These are phyloP conservation scores for Thielaviopsis ethacetica DNA, from an alignment of 2,329 filamentous ascomycete species.

Conservation along the genomic window DNA sequence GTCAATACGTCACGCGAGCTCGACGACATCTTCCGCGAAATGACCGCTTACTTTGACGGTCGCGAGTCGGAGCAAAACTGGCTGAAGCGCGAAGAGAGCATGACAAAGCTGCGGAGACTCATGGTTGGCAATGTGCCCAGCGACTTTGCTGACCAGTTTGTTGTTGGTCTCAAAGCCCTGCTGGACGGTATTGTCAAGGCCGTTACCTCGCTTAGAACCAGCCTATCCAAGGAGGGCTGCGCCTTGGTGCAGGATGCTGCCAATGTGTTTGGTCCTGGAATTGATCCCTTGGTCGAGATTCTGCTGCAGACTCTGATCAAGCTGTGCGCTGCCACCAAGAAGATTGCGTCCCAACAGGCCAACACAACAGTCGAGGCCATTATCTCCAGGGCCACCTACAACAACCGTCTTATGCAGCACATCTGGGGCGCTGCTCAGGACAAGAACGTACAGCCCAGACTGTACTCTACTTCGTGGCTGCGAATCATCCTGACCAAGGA, in stretches of 20 bases:
- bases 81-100: slow-evolving; percentile 68
- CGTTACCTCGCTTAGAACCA: slow-evolving; percentile 69
- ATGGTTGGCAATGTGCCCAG: slow-evolving; percentile 68
- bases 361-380: slow-evolving; percentile 69
- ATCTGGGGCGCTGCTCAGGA: slow-evolving; percentile 70
- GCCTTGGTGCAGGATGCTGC: slow-evolving; percentile 73
- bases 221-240: slow-evolving; percentile 75
- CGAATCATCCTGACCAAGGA: slow-evolving; percentile 68
- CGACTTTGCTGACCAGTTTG: slow-evolving; percentile 57
- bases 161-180: slow-evolving; percentile 53
- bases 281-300: slow-evolving; percentile 82
- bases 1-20: slow-evolving; percentile 73
- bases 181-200: slow-evolving; percentile 83
- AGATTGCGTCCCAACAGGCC: slow-evolving; percentile 73
- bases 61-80: slow-evolving; percentile 85
- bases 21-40: slow-evolving; percentile 72
- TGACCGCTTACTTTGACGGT: slow-evolving; percentile 70
- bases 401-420: slow-evolving; percentile 67
- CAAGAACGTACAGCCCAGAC: slow-evolving; percentile 80
- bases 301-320: slow-evolving; percentile 82
- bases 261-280: slow-evolving; percentile 53
- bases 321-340: slow-evolving; percentile 77
- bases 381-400: slow-evolving; percentile 66
- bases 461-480: slow-evolving; percentile 67
- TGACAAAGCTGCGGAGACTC: slow-evolving; percentile 59